Base-by-base conservation (phyloP, 179 eudicot genomes). In the Silene coronaria region DNA sequence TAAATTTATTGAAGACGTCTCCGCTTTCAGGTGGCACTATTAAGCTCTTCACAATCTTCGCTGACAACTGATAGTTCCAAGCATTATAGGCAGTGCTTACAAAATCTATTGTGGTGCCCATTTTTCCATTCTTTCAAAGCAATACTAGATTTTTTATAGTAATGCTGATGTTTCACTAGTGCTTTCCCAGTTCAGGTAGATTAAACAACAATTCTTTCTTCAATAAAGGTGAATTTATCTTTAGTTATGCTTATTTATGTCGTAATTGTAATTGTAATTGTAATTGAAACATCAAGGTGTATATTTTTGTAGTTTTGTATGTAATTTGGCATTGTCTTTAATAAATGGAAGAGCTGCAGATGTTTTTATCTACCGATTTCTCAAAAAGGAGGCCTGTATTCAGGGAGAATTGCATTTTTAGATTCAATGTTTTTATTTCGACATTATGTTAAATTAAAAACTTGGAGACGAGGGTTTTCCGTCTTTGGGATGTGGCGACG, bases 171-270 rank as follows among this genome's bases (percentile, higher is more conserved):
- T 17, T 19, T 48, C 58, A 64, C 69, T 24, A 48, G 57, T 77
- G 64, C 53, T 61, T 77, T 61, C 32, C 14, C 14, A 13, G 48
- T 67, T 27, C 67, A 73, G 75, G 71, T 74, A 70, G 66, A 32
- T 72, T 75, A 59, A 27, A 72, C 74, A 72, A 38, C 16, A 28
- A 30, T 68, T 59, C 13, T 11, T 67, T 67, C 9, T 36, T 38
- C 51, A 61, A 24, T 60, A 45, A 65, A 67, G 75, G 71, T 76
- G 58, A 80, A 80, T 60, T 8, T 23, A 23, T 46, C 67, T 28
- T 69, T 30, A 45, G 46, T 61, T 77, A 58, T 24, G 58, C 42
- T 59, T 51, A 27, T 61, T 63, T 9, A 45, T 32, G 16, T 26
- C 16, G 58, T 51, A 46, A 42, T 9, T 67, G 53, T 59, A 23